Conservation (phyloP, 2,329 filamentous ascomycete genomes). For the Xylaria sp. region DNA sequence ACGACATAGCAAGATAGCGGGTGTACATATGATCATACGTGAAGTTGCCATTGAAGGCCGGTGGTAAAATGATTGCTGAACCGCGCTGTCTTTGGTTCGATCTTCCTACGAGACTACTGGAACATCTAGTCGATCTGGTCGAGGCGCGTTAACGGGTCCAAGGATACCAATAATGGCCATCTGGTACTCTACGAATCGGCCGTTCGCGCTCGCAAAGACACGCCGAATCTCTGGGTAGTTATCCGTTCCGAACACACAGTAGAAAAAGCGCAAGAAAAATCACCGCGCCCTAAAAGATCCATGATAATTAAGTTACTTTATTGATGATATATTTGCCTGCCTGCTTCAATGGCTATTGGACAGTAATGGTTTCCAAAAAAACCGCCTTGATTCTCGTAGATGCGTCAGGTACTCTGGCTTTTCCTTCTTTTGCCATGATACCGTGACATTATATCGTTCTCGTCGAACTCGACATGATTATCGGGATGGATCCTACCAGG, state of each 20-base stretch:
- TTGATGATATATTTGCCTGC: slow-evolving; percentile 17
- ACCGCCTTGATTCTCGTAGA: slow-evolving; percentile 1
- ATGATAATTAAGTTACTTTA: slow-evolving; percentile 24
- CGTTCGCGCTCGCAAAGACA: neutral
- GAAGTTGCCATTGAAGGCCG: neutral
- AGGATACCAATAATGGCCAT: neutral
- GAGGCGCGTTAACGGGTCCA: neutral
- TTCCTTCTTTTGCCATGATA: slow-evolving; percentile 11
- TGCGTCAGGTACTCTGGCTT: neutral
- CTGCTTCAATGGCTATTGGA: neutral
- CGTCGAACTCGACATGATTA: neutral
- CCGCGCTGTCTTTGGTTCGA: neutral
- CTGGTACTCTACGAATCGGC: neutral
- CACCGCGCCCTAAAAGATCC: neutral
- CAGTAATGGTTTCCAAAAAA: neutral
- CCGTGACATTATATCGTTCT: neutral
- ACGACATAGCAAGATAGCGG: too few relatives aligned
- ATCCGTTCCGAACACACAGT: neutral
- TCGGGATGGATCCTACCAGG: neutral
- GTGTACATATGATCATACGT: too few relatives aligned
- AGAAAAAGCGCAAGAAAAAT: neutral
- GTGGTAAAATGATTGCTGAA: neutral
- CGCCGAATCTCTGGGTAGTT: neutral
- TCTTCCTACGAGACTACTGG: neutral
- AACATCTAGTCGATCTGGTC: neutral